These are phyloP conservation scores for Aurantiochytrium sp. DNA, from an alignment of 108 stramenopile genomes.

Conservation along the genomic window DNA sequence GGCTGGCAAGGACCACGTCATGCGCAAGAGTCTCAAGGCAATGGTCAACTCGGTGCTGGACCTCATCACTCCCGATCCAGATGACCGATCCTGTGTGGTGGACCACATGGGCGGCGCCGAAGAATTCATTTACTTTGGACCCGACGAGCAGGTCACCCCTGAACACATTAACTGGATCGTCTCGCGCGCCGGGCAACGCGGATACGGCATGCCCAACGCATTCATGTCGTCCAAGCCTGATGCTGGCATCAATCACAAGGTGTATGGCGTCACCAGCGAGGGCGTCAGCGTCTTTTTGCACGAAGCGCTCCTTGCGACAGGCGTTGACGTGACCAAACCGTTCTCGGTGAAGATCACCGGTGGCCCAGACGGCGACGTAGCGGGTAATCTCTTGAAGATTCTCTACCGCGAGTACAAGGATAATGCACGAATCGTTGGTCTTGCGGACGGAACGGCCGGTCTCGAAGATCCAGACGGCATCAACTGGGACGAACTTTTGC, in stretches of 20 bases:
- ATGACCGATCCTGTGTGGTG: conserved; percentile 67
- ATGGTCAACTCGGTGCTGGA: conserved; percentile 90
- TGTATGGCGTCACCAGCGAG: conserved; percentile 90
- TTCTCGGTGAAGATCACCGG: conserved; percentile 93
- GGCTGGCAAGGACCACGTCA: conserved; percentile 60
- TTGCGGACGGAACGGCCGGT: conserved; percentile 89
- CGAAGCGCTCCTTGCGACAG: conserved; percentile 65
- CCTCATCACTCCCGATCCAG: conserved; percentile 77
- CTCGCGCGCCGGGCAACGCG: conserved; percentile 70
- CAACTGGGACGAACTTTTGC: conserved; percentile 72
- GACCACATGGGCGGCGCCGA: conserved; percentile 71
- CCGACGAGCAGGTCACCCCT: conserved; percentile 94
- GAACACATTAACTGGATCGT: conserved; percentile 94
- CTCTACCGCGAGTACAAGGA: conserved; percentile 87
- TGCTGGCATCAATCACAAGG: conserved; percentile 95
- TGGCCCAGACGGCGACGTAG: conserved; percentile 96
- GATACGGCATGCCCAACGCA: conserved; percentile 78
- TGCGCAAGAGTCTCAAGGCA: conserved; percentile 90
- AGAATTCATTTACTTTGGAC: conserved; percentile 91
- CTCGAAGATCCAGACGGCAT: conserved; percentile 92
- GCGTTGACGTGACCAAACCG: neutral
- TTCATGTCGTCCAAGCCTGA: conserved; percentile 95
- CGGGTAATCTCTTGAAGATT: conserved; percentile 92
- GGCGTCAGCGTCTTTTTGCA: conserved; percentile 90
- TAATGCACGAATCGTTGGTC: conserved; percentile 80